Evolutionary conservation across 352 stramenopile species (phyloP).

Genomic region (Phytophthora tubulina): DNA sequence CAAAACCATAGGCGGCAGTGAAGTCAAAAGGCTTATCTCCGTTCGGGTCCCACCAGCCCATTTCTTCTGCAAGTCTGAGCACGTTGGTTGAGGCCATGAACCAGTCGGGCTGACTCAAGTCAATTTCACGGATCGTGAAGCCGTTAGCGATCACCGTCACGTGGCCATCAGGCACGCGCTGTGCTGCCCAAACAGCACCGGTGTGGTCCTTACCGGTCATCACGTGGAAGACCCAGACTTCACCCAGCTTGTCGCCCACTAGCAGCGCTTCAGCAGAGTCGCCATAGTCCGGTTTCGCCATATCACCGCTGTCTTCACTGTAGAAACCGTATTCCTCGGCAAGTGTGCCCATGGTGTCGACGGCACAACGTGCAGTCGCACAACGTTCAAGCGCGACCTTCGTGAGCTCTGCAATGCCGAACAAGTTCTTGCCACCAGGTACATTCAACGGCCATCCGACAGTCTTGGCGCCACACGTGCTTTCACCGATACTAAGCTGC

Average conservation of each 20-base stretch:
- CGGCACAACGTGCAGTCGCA: conserved; percentile 79
- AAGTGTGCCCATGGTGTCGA: conserved; percentile 93
- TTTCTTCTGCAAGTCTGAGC: conserved; percentile 81
- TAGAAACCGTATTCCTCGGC: conserved; percentile 95
- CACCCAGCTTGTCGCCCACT: conserved; percentile 86
- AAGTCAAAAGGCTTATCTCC: conserved; percentile 72
- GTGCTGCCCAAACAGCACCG: conserved; percentile 93
- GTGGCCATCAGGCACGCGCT: conserved; percentile 92
- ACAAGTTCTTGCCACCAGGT: conserved; percentile 84
- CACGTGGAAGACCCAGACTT: conserved; percentile 97
- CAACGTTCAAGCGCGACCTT: conserved; percentile 93
- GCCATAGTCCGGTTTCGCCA: conserved; percentile 59
- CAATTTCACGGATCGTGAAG: conserved; percentile 93
- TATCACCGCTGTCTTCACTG: conserved; percentile 87
- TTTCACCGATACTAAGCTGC: conserved; percentile 95
- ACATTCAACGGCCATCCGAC: conserved; percentile 74
- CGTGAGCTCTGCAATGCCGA: conserved; percentile 92
- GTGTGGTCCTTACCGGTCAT: conserved; percentile 89
- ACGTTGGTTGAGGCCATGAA: conserved; percentile 93
- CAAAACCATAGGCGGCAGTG: conserved; percentile 73
- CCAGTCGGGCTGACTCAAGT: conserved; percentile 75
- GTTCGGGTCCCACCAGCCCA: conserved; percentile 85
- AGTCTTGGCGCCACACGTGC: conserved; percentile 91
- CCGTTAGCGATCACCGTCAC: conserved; percentile 93
- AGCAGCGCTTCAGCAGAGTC: conserved; percentile 89